phyloP scores from a whole-genome alignment of 345 rosid species.

The Sonneratia alba region DNA sequence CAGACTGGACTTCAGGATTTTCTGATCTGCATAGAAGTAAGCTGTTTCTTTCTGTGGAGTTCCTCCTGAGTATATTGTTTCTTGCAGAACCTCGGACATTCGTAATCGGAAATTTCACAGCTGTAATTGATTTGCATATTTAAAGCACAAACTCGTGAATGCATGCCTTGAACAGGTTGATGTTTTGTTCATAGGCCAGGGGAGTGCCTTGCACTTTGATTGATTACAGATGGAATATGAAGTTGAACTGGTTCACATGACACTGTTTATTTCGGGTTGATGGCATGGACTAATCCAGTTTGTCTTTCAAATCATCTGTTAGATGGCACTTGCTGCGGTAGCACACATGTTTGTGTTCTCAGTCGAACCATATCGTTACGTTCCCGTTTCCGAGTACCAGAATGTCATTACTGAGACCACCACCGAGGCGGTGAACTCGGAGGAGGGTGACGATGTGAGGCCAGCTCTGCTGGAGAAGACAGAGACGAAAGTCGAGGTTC shows the following conservation, averaged over 20 bases:
- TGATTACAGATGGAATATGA: background rate
- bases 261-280: background rate
- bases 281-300: background rate
- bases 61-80: background rate
- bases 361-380: conserved; percentile 43
- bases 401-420: conserved; percentile 33
- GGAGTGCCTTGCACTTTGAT: no score
- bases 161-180: no score
- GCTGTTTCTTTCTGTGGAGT: conserved; percentile 2
- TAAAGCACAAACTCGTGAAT: no score
- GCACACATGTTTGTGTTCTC: conserved; percentile 74
- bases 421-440: conserved; percentile 25
- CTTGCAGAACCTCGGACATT: no score
- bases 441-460: conserved; percentile 21
- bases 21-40: conserved; percentile 74
- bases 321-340: conserved; percentile 85
- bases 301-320: conserved; percentile 3
- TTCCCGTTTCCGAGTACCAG: conserved; percentile 25
- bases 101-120: no score
- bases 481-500: conserved; percentile 46
- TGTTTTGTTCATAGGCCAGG: no score
- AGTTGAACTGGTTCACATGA: background rate
- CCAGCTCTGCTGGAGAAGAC: conserved; percentile 30
- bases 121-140: no score
- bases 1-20: conserved; percentile 64